Evolutionary conservation across 129 eudicot species (phyloP), one percentile per base, ranked within the genome.

Genomic region (Flaveria ramosissima): DNA sequence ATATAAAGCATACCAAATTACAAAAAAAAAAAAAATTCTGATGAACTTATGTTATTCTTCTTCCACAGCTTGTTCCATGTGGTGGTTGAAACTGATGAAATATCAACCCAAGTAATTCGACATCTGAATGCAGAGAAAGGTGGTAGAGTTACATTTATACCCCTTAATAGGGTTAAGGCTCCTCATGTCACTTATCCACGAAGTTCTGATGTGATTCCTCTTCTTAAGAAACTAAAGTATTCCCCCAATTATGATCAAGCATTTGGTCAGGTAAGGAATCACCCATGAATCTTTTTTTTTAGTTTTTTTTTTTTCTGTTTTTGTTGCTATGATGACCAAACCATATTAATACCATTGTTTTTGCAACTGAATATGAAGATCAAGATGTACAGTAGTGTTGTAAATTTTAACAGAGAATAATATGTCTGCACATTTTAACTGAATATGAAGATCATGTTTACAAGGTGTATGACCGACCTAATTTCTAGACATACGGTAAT

Each of bases 141-240:
- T 75, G 97, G 99, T 10, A 88, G 97, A 77, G 99, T 92, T 77
- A 95, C 99, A 30, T 95, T 95, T 81, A 92, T 95, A 79, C 99
- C 99, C 32, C 78, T 95, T 80, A 95, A 95, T 86, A 85, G 96
- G 83, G 99, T 95, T 68, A 88, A 77, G 81, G 90, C 96, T 51
- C 95, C 96, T 56, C 87, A 83, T 52, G 91, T 89, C 83, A 82
- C 68, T 48, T 95, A 90, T 85, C 99, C 99, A 73, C 83, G 77
- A 75, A 86, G 82, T 83, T 71, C 86, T 80, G 96, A 92, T 77
- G 99, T 92, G 81, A 83, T 92, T 65, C 92, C 97, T 62, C 93
- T 95, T 80, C 70, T 95, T 53, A 92, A 86, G 83, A 89, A 88
- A 77, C 68, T 92, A 80, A 89, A 86, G 47, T 95, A 84, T 81